A percentile compares a stretch with the other conserved stretches of the same genome.
Conservation (phyloP, 768 basidiomycete genomes). For the Serendipita sp. region DNA sequence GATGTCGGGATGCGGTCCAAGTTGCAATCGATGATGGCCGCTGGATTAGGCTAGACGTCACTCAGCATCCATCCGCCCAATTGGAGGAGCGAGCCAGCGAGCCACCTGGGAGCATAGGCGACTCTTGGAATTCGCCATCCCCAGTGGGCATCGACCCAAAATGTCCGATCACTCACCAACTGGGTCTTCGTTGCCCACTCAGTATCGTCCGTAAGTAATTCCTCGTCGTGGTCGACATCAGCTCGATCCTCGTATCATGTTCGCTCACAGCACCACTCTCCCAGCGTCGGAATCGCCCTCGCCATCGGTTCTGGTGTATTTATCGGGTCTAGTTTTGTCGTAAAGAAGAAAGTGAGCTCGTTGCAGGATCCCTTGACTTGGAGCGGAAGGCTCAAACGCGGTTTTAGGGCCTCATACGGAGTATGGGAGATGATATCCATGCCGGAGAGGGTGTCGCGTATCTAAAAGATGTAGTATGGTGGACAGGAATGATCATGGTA, state of each 20-base stretch:
- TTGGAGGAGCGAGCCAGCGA: background rate
- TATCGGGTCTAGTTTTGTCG: constrained; percentile 86
- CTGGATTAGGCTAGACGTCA: too few relatives aligned
- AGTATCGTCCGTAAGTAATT: constrained; percentile 13
- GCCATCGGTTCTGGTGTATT: constrained; percentile 68
- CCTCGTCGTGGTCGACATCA: background rate
- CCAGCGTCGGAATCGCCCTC: constrained; percentile 66
- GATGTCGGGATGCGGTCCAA: background rate
- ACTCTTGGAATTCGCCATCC: background rate
- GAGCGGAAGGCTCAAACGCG: constrained; percentile 43
- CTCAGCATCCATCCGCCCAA: too few relatives aligned
- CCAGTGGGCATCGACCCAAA: background rate
- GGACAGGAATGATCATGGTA: constrained; percentile 77
- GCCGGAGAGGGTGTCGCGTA: background rate
- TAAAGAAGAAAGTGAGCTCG: constrained; percentile 94
- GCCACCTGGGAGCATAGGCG: background rate
- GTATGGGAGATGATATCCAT: background rate
- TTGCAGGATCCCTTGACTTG: constrained; percentile 85
- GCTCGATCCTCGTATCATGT: background rate
- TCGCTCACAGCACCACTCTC: background rate
- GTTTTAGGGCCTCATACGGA: constrained; percentile 10
- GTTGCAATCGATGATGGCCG: too few relatives aligned
- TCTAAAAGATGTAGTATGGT: constrained; percentile 61
- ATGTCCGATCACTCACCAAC: background rate
- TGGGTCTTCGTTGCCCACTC: background rate